These are phyloP conservation scores for Cryptomeria japonica DNA, from an alignment of 75 land plant genomes.

Conservation along the genomic window DNA sequence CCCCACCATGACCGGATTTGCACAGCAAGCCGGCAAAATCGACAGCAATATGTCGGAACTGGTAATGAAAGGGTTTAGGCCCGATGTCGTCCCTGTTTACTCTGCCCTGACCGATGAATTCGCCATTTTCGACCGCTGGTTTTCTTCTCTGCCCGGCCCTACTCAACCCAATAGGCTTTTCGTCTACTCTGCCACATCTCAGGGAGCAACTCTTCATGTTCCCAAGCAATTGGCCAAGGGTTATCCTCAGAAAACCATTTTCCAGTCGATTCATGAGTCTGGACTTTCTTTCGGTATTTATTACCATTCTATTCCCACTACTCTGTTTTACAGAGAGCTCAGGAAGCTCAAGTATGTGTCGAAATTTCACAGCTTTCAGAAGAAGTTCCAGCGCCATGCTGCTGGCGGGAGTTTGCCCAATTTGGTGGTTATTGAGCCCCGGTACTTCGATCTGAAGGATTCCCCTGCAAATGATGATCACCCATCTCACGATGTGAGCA, in stretches of 20 bases:
- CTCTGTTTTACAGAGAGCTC: slow-evolving; percentile 65
- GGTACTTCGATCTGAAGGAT: slow-evolving; percentile 65
- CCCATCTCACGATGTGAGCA: slow-evolving; percentile 85
- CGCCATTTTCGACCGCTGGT: slow-evolving; percentile 85
- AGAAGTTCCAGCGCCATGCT: slow-evolving; percentile 59
- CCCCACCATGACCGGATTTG: slow-evolving; percentile 81
- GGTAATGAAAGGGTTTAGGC: slow-evolving; percentile 81
- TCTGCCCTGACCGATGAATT: slow-evolving; percentile 51
- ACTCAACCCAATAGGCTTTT: slow-evolving; percentile 88
- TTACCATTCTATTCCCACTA: slow-evolving; percentile 72
- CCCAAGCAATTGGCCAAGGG: slow-evolving; percentile 46
- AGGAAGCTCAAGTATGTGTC: slow-evolving; percentile 65
- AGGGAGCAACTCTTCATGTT: slow-evolving; percentile 71
- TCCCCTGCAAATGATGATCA: slow-evolving; percentile 92
- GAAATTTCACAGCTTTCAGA: slow-evolving; percentile 45
- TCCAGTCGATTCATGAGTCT: slow-evolving; percentile 72
- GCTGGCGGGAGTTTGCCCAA: slow-evolving; percentile 58
- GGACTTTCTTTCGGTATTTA: slow-evolving; percentile 74
- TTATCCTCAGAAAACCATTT: slow-evolving; percentile 85
- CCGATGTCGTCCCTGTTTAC: slow-evolving; percentile 63
- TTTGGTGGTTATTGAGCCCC: slow-evolving; percentile 79
- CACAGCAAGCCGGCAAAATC: slow-evolving; percentile 57
- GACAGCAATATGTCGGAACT: slow-evolving; percentile 34
- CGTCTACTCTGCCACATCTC: slow-evolving; percentile 84
- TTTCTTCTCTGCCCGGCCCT: slow-evolving; percentile 71